Evolutionary conservation across 768 basidiomycete genomes (phyloP), one percentile per base, ranked within the genome.

Genomic region (Tylopilus intermedius): DNA sequence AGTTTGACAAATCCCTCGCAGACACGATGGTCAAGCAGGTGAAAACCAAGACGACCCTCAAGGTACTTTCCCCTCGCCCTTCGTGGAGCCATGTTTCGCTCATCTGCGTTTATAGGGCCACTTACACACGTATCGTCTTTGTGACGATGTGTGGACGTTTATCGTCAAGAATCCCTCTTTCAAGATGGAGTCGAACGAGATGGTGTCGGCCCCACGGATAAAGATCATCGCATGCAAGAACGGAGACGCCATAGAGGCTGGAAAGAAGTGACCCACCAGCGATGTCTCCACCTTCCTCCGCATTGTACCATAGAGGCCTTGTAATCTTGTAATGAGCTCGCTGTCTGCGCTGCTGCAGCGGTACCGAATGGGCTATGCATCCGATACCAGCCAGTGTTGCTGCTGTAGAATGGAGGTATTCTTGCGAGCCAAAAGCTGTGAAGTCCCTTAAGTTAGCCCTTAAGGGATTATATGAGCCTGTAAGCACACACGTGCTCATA

Each of bases 221-320:
- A 96, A 97, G 77, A 97, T 99, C 54, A 94, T 99, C 58, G 95
- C 96, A 5, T 97, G 95, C 76, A 98, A 97, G 80, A 90, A 90
- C 64, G 91, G 89, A 32, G 92, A 94, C 59, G 89, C 86, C 15
- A 83, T 90, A 42, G 88, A 91, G 61, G 80, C 83, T 22, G 83
- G 81, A 51, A 93, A 90, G 78, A 90, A 90, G 72, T 89, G 66
- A 59, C 59, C 58, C 52, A 50, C 51, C 50, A 47, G 15, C 26
- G 18, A 24, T n/a, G 41, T 39, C 7, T 44, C 33, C 33, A 22
- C 44, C 32, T 37, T 21, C 38, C 6, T 47, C 21, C 21, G 35
- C 49, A 38, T 42, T 63, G 58, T 68, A 66, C 56, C 50, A 61
- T 68, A 66, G 54, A 61, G 5, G 53, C 56, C 56, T 49, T 66